Evolutionary conservation across 1,284 basidiomycete genomes (phyloP).

Genomic region (Thelephora terrestris): DNA sequence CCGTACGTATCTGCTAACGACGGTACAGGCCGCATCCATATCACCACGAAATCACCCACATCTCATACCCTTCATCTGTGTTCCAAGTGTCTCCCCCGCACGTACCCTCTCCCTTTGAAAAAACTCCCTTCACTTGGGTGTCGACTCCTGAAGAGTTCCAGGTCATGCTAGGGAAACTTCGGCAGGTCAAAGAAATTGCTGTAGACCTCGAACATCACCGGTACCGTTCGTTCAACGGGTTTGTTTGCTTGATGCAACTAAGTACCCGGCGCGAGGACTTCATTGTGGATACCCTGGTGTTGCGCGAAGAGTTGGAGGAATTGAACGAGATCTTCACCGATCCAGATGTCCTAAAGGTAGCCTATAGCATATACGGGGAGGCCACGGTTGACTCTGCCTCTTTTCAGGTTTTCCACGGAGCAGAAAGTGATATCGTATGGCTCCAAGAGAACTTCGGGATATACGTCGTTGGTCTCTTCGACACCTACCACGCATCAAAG

Average conservation of each 20-base stretch:
- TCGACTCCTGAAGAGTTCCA: constrained; percentile 48
- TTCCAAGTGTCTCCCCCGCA: constrained; percentile 43
- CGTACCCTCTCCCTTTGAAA: constrained; percentile 48
- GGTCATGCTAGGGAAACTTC: constrained; percentile 58
- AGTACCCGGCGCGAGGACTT: constrained; percentile 82
- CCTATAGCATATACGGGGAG: background rate
- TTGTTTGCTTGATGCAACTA: constrained; percentile 91
- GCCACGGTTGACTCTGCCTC: background rate
- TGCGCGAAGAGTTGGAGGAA: constrained; percentile 69
- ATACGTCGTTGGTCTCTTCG: constrained; percentile 91
- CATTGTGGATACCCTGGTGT: constrained; percentile 72
- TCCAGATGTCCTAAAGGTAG: constrained; percentile 77
- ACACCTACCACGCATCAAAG: constrained; percentile 93
- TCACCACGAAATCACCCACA: constrained; percentile 68
- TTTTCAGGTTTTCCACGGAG: constrained; percentile 81
- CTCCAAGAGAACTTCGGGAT: constrained; percentile 92
- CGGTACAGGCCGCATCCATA: constrained; percentile 60
- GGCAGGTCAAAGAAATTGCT: constrained; percentile 71
- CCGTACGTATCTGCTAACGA: background rate
- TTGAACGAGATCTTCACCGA: constrained; percentile 78
- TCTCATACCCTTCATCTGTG: constrained; percentile 60
- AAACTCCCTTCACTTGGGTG: constrained; percentile 70
- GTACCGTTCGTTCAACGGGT: constrained; percentile 76
- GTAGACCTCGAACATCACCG: constrained; percentile 93
- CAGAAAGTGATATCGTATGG: constrained; percentile 93